Evolutionary conservation across 306 rosid genomes (phyloP).

Genomic region (Lagenaria siceraria): DNA sequence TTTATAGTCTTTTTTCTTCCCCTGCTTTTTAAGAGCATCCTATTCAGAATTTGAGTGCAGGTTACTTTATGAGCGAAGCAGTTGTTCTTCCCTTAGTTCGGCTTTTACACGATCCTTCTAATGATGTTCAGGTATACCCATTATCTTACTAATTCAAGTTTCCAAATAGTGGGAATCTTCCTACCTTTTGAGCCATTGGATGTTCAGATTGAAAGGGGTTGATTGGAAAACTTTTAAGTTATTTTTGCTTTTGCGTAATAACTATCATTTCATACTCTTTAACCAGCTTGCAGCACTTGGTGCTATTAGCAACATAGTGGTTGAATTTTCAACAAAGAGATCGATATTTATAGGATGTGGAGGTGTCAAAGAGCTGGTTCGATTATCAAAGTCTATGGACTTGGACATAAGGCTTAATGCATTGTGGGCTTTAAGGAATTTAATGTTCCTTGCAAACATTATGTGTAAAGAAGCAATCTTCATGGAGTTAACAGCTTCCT

Average conservation of each 20-base stretch:
- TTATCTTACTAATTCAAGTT: neutral
- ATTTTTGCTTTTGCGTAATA: neutral
- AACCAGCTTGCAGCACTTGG: conserved; percentile 86
- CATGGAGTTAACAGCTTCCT: conserved; percentile 58
- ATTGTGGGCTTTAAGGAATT: conserved; percentile 81
- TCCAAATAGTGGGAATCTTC: neutral
- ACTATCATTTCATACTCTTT: conserved; percentile 11
- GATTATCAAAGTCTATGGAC: conserved; percentile 81
- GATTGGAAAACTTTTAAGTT: neutral
- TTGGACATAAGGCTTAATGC: conserved; percentile 59
- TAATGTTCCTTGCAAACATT: conserved; percentile 67
- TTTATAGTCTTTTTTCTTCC: neutral
- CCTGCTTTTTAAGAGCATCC: conserved; percentile 27
- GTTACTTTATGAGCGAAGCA: conserved; percentile 68
- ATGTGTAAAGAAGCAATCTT: conserved; percentile 50
- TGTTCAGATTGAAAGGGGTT: neutral
- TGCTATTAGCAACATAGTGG: conserved; percentile 69
- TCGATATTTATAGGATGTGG: conserved; percentile 55
- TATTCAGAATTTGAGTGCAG: conserved; percentile 89
- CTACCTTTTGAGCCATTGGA: neutral
- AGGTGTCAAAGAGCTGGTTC: conserved; percentile 71
- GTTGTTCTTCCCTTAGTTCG: conserved; percentile 62
- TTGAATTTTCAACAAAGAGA: conserved; percentile 52
- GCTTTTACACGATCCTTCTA: conserved; percentile 63
- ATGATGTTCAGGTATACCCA: conserved; percentile 66